These are phyloP conservation scores for Populus hybrid DNA, from an alignment of 441 rosid species.

Conservation along the genomic window DNA sequence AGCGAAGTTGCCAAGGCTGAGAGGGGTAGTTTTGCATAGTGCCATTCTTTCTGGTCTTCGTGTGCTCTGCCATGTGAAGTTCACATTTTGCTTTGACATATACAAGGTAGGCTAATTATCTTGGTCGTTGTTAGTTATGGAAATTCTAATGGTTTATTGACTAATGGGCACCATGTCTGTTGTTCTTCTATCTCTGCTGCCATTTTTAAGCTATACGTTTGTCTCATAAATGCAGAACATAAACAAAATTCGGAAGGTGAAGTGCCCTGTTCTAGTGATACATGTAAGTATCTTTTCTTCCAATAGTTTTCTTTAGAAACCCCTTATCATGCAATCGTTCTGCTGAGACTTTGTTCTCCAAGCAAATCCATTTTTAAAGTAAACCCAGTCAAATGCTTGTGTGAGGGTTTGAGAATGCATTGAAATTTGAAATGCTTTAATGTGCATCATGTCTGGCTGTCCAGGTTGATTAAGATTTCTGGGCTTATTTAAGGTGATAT, in stretches of 20 bases:
- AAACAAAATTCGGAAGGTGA: constrained; percentile 80
- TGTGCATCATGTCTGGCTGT: neutral
- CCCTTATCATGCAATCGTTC: neutral
- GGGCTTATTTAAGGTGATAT: neutral
- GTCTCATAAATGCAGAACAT: constrained; percentile 59
- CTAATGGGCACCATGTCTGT: neutral
- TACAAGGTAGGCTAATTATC: constrained; percentile 51
- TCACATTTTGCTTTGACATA: constrained; percentile 83
- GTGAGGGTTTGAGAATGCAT: neutral
- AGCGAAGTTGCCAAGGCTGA: constrained; percentile 86
- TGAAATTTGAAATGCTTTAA: neutral
- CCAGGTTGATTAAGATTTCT: neutral
- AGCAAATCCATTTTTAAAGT: neutral
- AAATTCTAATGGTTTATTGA: neutral
- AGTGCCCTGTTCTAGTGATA: constrained; percentile 89
- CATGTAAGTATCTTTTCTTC: constrained; percentile 54
- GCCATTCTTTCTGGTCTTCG: constrained; percentile 99
- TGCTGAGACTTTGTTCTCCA: neutral
- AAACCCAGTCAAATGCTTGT: neutral
- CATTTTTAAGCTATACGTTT: constrained; percentile 8
- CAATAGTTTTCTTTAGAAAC: neutral
- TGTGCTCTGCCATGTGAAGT: constrained; percentile 92
- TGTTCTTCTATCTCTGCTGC: neutral
- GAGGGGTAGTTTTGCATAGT: constrained; percentile 96
- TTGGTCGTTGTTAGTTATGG: neutral